Percentiles rank a stretch among this genome's conserved stretches.
phyloP scores from a whole-genome alignment of 179 eudicot genomes.

The Gypsophila paniculata region DNA sequence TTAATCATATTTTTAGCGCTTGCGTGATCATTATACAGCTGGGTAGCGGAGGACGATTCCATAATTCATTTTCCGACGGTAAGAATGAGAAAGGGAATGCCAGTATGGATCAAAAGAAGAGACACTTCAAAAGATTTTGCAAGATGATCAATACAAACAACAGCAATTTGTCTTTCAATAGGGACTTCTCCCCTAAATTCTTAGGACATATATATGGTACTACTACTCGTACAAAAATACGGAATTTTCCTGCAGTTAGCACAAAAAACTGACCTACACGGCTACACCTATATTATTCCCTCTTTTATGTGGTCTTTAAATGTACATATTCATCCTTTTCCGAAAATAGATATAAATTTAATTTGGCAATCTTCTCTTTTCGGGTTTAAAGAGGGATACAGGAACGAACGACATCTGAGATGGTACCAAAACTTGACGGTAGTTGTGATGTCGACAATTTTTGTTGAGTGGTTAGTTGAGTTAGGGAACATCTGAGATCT shows the following conservation, averaged over 20 bases:
- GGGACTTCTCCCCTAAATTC: slow-evolving; percentile 18
- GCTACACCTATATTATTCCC: not conserved
- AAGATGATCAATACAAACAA: slow-evolving; percentile 15
- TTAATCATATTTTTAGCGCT: not conserved
- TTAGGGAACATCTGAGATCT: not conserved
- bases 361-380: not conserved
- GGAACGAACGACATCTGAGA: not conserved
- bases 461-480: not conserved
- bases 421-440: not conserved
- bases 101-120: slow-evolving; percentile 67
- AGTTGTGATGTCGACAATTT: not conserved
- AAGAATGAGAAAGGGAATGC: slow-evolving; percentile 80
- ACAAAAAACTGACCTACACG: slow-evolving; percentile 21
- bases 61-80: slow-evolving; percentile 84
- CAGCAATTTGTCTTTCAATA: slow-evolving; percentile 4
- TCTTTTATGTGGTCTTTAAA: not conserved
- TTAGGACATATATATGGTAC: slow-evolving; percentile 13
- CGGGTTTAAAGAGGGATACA: not conserved
- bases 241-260: slow-evolving; percentile 18
- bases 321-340: no score
- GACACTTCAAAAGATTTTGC: slow-evolving; percentile 8
- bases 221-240: slow-evolving; percentile 23
- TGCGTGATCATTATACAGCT: slow-evolving; percentile 35
- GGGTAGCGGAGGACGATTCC: slow-evolving; percentile 82
- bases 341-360: not conserved